Evolutionary conservation across 1,139 yeast species (phyloP).

Genomic region (Eremothecium sinecaudum): DNA sequence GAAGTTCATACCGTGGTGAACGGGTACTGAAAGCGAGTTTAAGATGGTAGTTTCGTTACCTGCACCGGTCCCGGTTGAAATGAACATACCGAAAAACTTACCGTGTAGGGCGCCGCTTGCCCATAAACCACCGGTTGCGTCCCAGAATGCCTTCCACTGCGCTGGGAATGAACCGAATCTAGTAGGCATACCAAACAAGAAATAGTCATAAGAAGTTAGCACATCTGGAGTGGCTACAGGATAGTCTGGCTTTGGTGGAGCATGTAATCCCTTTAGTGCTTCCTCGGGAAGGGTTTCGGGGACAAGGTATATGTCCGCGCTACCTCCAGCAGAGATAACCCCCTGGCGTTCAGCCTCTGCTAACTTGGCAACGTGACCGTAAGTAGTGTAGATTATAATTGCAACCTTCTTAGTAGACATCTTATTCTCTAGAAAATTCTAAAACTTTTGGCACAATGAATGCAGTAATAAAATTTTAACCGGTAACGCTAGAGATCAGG

Average conservation of each 20-base stretch:
- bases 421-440: no score
- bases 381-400: slow-evolving; percentile 70
- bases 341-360: slow-evolving; percentile 68
- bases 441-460: no score
- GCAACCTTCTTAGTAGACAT: slow-evolving; percentile 26
- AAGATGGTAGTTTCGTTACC: slow-evolving; percentile 70
- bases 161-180: slow-evolving; percentile 77
- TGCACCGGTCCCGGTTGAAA: slow-evolving; percentile 73
- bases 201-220: slow-evolving; percentile 58
- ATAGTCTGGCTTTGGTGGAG: slow-evolving; percentile 58
- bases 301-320: slow-evolving; percentile 64
- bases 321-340: slow-evolving; percentile 63
- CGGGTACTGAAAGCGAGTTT: slow-evolving; percentile 56
- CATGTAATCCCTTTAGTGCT: slow-evolving; percentile 51
- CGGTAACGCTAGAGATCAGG: no score
- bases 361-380: slow-evolving; percentile 64
- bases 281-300: slow-evolving; percentile 68
- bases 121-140: slow-evolving; percentile 77
- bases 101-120: slow-evolving; percentile 65
- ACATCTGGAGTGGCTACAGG: slow-evolving; percentile 61
- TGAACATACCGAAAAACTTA: slow-evolving; percentile 68
- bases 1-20: slow-evolving; percentile 72
- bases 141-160: slow-evolving; percentile 77
- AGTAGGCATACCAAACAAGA: slow-evolving; percentile 75
- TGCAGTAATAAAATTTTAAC: no score